These are phyloP conservation scores for Diplodia seriata DNA, from an alignment of 2,329 filamentous ascomycete genomes.

Conservation along the genomic window DNA sequence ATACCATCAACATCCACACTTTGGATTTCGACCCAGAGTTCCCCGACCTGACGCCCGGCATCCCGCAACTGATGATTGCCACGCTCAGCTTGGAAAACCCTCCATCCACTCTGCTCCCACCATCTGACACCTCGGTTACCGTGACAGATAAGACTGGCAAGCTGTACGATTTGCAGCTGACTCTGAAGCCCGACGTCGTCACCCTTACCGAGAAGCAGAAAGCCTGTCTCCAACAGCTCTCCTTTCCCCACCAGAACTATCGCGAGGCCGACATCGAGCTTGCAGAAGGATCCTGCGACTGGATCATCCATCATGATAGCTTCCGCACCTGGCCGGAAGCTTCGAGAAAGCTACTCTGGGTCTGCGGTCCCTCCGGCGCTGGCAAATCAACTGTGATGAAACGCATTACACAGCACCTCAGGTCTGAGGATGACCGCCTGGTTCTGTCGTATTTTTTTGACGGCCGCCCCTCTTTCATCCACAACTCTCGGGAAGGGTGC, in stretches of 20 bases:
- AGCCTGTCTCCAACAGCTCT: not conserved
- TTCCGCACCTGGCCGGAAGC: not conserved
- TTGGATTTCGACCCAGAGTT: not conserved
- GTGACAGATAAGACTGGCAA: too few species aligned
- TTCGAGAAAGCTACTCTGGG: not conserved
- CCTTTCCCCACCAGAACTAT: slow-evolving; percentile 1
- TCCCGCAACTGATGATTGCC: not conserved
- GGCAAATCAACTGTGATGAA: slow-evolving; percentile 7
- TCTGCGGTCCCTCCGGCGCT: not conserved
- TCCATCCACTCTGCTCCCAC: not conserved
- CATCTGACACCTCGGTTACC: not conserved
- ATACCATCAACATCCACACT: not conserved
- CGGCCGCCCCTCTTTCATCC: not conserved
- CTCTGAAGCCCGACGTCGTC: too few species aligned
- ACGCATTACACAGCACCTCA: slow-evolving; percentile 1
- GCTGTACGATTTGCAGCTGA: not conserved
- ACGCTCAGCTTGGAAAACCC: not conserved
- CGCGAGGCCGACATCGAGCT: not conserved
- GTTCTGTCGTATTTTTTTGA: slow-evolving; percentile 2
- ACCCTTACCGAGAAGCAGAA: not conserved
- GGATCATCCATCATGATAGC: not conserved
- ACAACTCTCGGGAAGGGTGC: not conserved
- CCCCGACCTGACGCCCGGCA: too few species aligned
- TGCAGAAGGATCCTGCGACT: not conserved
- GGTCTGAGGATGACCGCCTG: not conserved